These are phyloP conservation scores for Dovyalis caffra DNA, from an alignment of 345 rosid species.

Conservation along the genomic window DNA sequence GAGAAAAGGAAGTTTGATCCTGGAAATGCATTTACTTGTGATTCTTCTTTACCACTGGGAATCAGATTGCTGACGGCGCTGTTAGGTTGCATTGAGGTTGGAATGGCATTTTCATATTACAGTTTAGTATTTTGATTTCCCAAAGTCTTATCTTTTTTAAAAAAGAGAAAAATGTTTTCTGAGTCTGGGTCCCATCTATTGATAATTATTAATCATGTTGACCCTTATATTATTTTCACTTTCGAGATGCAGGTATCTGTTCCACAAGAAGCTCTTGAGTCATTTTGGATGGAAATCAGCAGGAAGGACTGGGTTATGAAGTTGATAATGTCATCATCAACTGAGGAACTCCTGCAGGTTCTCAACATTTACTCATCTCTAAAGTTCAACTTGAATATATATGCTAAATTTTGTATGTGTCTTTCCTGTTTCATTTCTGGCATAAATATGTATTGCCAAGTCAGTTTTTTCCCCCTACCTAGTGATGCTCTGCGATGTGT, in stretches of 20 bases:
- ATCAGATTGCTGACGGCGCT: constrained; percentile 69
- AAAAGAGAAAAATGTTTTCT: background rate
- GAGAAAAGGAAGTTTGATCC: constrained; percentile 36
- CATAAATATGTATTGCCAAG: background rate
- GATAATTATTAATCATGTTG: background rate
- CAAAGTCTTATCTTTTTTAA: background rate
- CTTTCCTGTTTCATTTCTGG: background rate
- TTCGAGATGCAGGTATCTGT: constrained; percentile 54
- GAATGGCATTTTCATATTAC: background rate
- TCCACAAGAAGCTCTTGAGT: constrained; percentile 76
- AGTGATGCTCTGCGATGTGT: background rate
- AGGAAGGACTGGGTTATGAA: constrained; percentile 60
- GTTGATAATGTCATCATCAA: constrained; percentile 55
- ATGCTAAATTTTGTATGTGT: background rate
- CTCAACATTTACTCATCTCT: background rate
- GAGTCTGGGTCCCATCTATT: background rate
- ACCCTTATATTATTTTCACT: background rate
- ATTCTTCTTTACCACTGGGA: constrained; percentile 67
- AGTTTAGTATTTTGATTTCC: background rate
- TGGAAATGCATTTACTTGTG: constrained; percentile 25
- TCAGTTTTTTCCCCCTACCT: background rate
- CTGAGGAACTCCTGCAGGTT: constrained; percentile 80
- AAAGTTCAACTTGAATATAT: background rate
- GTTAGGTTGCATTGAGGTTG: constrained; percentile 71
- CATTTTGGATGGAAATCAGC: constrained; percentile 62